These are phyloP conservation scores for Catenaria anguillulae DNA, from an alignment of 371 early-diverging fungal genomes.

Conservation along the genomic window DNA sequence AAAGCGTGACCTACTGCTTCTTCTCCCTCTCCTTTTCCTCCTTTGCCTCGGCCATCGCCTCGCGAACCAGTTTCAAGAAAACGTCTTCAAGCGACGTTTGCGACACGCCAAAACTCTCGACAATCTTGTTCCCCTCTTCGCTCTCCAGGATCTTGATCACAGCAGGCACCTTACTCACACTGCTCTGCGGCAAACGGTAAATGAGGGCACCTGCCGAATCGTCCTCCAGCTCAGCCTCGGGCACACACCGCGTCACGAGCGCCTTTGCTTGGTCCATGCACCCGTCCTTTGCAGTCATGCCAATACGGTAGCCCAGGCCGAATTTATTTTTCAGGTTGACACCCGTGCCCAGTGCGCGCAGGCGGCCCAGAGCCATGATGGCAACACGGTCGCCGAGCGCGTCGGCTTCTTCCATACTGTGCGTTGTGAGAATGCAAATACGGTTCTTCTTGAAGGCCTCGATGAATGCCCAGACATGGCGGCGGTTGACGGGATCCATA, in stretches of 20 bases:
- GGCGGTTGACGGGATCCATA: slow-evolving; percentile 53
- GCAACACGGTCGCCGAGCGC: slow-evolving; percentile 46
- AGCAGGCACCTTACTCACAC: slow-evolving; percentile 23
- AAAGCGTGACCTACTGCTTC: too few species aligned
- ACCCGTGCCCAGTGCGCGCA: slow-evolving; percentile 45
- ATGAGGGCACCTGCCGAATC: slow-evolving; percentile 46
- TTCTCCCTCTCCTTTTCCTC: too few species aligned
- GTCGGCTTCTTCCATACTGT: slow-evolving; percentile 63
- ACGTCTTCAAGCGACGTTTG: slow-evolving; percentile 51
- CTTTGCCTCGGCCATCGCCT: slow-evolving; percentile 9
- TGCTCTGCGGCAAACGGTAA: slow-evolving; percentile 34
- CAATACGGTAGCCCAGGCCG: slow-evolving; percentile 43
- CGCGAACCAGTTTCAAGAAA: slow-evolving; percentile 28
- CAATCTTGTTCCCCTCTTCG: slow-evolving; percentile 13
- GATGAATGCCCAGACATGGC: slow-evolving; percentile 55
- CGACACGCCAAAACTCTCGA: slow-evolving; percentile 47
- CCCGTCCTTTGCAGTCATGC: slow-evolving; percentile 10
- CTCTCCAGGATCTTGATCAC: slow-evolving; percentile 32
- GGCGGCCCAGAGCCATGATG: slow-evolving; percentile 50
- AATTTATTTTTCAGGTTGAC: slow-evolving; percentile 48
- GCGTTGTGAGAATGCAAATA: slow-evolving; percentile 32
- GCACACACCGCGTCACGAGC: slow-evolving; percentile 19
- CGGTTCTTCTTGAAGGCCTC: slow-evolving; percentile 50
- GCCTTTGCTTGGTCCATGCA: slow-evolving; percentile 17
- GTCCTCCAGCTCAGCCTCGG: slow-evolving; percentile 38